A percentile compares a stretch with the other conserved stretches of the same genome.
Conservation (phyloP, 192 early-diverging fungal species). For the Podochytrium sp. region DNA sequence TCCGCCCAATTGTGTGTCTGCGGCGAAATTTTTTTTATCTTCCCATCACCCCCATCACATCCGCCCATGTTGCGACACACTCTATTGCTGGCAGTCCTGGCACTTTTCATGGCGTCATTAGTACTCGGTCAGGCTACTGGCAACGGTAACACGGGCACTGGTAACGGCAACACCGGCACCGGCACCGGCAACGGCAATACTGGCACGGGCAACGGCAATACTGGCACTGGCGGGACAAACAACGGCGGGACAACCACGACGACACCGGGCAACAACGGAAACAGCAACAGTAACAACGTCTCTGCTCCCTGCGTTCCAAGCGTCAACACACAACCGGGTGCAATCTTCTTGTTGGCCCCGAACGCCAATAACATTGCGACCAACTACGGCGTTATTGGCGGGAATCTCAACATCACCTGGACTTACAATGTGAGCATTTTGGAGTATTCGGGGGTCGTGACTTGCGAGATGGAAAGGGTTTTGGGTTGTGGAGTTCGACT, state of each 20-base stretch:
- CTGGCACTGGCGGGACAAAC: neutral
- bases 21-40: neutral
- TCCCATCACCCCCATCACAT: neutral
- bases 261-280: neutral
- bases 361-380: constrained; percentile 1
- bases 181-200: neutral
- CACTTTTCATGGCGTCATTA: neutral
- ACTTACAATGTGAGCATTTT: constrained; percentile 7
- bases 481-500: too few relatives aligned
- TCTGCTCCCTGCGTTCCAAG: constrained; percentile 1
- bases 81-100: neutral
- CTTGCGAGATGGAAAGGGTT: too few relatives aligned
- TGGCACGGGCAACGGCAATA: neutral
- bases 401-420: constrained; percentile 25
- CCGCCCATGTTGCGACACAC: neutral
- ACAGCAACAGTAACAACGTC: neutral
- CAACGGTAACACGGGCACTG: neutral
- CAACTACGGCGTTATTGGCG: constrained; percentile 14
- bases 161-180: neutral
- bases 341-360: constrained; percentile 14
- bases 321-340: constrained; percentile 2
- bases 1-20: neutral
- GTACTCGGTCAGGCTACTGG: neutral
- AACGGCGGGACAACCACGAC: neutral
- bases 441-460: too few relatives aligned